Percentiles rank a stretch among this genome's conserved stretches.
These are phyloP conservation scores for Mycena sanguinolenta DNA, from an alignment of 768 basidiomycete species.

Conservation along the genomic window DNA sequence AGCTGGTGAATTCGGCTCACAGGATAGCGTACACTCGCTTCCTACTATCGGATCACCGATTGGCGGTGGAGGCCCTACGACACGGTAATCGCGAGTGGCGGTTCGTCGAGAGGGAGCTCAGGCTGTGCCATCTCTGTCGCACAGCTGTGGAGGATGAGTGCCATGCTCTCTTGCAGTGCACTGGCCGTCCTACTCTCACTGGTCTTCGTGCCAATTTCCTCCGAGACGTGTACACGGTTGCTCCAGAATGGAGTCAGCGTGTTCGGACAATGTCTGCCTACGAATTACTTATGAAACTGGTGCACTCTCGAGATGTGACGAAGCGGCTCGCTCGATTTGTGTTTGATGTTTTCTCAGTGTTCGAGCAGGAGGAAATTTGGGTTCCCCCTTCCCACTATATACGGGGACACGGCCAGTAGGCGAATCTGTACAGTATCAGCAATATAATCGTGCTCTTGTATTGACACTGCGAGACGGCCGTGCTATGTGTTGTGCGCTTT, in stretches of 20 bases:
- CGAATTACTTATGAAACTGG: not conserved
- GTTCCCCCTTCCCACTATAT: not conserved
- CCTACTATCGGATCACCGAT: conserved; percentile 17
- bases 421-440: too few relatives aligned
- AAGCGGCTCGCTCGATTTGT: not conserved
- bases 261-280: not conserved
- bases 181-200: not conserved
- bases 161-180: conserved; percentile 11
- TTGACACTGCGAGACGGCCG: too few relatives aligned
- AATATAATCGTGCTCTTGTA: too few relatives aligned
- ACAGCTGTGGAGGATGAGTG: conserved; percentile 15
- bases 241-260: not conserved
- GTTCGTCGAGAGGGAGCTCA: not conserved
- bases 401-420: not conserved
- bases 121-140: conserved; percentile 13
- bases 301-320: not conserved
- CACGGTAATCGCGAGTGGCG: conserved; percentile 9
- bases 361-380: conserved; percentile 7
- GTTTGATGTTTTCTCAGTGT: conserved; percentile 1
- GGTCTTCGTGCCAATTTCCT: conserved; percentile 1
- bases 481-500: too few relatives aligned
- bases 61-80: conserved; percentile 19
- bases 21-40: conserved; percentile 18
- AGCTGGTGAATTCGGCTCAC: conserved; percentile 5
- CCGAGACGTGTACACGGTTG: not conserved